Conservation (phyloP, 2,329 filamentous ascomycete species). For the Paramyrothecium roridum region DNA sequence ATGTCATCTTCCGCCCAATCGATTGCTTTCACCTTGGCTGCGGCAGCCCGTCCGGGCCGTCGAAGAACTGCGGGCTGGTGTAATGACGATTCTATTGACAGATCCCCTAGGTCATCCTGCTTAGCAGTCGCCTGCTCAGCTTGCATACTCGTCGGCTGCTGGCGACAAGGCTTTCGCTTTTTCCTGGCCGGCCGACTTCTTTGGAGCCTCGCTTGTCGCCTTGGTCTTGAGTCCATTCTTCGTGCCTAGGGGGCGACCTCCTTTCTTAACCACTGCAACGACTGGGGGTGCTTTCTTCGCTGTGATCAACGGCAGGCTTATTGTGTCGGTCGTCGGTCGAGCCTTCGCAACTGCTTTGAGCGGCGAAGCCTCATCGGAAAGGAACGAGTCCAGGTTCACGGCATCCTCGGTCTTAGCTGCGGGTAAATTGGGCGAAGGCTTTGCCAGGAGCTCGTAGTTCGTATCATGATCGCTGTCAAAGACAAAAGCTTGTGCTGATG, state of each 20-base stretch:
- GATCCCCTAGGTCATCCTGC: constrained; percentile 36
- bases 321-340: constrained; percentile 21
- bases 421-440: constrained; percentile 59
- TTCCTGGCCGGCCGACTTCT: constrained; percentile 23
- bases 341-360: constrained; percentile 18
- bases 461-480: constrained; percentile 61
- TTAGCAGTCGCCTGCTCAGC: constrained; percentile 33
- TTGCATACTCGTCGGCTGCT: constrained; percentile 57
- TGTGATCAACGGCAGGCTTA: constrained; percentile 22
- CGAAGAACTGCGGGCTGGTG: constrained; percentile 26
- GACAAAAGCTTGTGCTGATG: constrained; percentile 51
- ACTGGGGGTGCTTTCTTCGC: constrained; percentile 33
- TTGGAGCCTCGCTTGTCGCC: constrained; percentile 25
- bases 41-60: constrained; percentile 37
- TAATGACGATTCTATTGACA: constrained; percentile 36
- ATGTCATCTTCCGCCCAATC: constrained; percentile 32
- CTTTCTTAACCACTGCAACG: constrained; percentile 49
- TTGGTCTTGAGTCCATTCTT: constrained; percentile 44
- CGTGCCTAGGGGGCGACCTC: constrained; percentile 47
- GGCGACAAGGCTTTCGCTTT: constrained; percentile 57
- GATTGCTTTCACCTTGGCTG: constrained; percentile 23
- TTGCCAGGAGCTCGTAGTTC: constrained; percentile 66
- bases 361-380: constrained; percentile 47
- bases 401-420: constrained; percentile 46
- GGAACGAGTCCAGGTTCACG: constrained; percentile 41